Evolutionary conservation across 1,139 yeast genomes (phyloP).

Genomic region (Lodderomyces pseudojiufengensis): DNA sequence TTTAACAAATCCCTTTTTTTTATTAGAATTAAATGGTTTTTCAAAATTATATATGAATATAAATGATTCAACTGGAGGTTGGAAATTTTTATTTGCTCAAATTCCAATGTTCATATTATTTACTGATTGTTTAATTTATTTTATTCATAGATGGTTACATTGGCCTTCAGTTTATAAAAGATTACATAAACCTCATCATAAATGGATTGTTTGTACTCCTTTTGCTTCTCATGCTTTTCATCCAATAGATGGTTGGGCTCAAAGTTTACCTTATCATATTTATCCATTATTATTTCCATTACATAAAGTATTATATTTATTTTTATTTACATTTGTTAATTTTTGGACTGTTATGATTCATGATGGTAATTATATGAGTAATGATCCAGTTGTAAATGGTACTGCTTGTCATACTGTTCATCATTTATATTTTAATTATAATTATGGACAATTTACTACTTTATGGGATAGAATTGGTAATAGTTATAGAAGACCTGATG

Average conservation of each 20-base stretch:
- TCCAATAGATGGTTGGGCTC: constrained; percentile 93
- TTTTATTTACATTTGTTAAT: constrained; percentile 84
- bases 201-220: constrained; percentile 98
- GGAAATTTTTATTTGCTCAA: constrained; percentile 61
- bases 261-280: constrained; percentile 88
- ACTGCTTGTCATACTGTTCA: constrained; percentile 98
- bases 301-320: constrained; percentile 78
- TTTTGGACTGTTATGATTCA: constrained; percentile 99
- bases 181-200: constrained; percentile 97
- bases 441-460: constrained; percentile 97
- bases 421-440: constrained; percentile 93
- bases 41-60: constrained; percentile 71
- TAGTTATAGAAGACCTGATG: constrained; percentile 89
- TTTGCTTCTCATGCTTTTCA: constrained; percentile 99
- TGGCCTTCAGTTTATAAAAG: constrained; percentile 83
- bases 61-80: constrained; percentile 64
- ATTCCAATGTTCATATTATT: constrained; percentile 78
- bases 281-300: constrained; percentile 90
- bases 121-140: constrained; percentile 89
- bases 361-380: constrained; percentile 92
- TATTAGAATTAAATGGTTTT: constrained; percentile 77
- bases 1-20: constrained; percentile 85
- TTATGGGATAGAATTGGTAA: constrained; percentile 96
- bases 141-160: constrained; percentile 89
- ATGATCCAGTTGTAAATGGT: constrained; percentile 92